Base-by-base conservation (phyloP, 192 early-diverging fungal genomes). In the Coemansia sp. region DNA sequence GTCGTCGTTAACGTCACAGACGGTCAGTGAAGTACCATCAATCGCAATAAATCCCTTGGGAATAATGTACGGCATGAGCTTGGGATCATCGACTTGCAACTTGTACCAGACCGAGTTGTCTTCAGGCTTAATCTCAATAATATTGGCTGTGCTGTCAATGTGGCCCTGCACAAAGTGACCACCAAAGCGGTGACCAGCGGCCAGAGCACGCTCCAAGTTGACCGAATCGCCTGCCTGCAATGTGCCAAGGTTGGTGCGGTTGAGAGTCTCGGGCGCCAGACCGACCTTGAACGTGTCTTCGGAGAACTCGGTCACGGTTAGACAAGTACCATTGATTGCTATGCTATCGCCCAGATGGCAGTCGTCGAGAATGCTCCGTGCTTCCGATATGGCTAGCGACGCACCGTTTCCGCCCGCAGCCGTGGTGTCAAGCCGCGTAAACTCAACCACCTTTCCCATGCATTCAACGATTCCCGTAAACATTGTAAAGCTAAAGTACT, bases 121-220 rank as follows among this genome's bases (percentile, higher is more conserved):
- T 62, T 99, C 97, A n/a, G 90, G 90, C 1, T 80, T 86, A 22
- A 88, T 87, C 32, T 84, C 79, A 50, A 85, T 62, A 59, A 99
- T 89, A 38, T 77, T 83, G 49, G 92, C 90, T 1, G 93, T 92
- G 19, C 86, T 85, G 69, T 99, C 95, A 49, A 99, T 89, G 65
- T 99, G 97, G 27, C 95, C 96, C 73, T 94, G 93, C 29, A 99
- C 97, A 82, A 96, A 89, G 75, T 99, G 97, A 3, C 97, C 97
- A 58, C 97, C 97, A 68, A 96, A 93, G 29, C 95, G 89, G 47
- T 92, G 91, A 18, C 82, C 84, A 12, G 89, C 89, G 2, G 86
- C 87, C 85, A 98, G 87, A 12, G 97, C 95, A 12, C 97, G 87
- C 76, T 99, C 97, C 45, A 99, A 75, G 81, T 99, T 99, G 47